These are phyloP conservation scores for Vitis hybrid DNA, from an alignment of 177 flowering plant genomes.

Conservation along the genomic window DNA sequence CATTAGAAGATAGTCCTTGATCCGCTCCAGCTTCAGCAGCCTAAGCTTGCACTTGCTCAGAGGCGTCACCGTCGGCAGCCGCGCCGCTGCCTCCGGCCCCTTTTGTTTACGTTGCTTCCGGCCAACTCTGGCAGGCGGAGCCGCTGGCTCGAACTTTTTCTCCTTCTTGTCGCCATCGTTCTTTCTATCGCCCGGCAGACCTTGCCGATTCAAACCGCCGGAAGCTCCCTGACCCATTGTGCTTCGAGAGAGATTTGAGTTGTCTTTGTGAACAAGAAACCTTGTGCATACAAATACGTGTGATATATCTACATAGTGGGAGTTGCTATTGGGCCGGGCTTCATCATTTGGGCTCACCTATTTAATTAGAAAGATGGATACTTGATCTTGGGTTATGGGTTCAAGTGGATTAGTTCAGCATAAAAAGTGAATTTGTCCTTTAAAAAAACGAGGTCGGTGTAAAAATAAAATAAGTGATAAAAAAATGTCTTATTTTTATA, in stretches of 20 bases:
- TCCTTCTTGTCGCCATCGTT: conserved; percentile 56
- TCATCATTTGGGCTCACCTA: too few species aligned
- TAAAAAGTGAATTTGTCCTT: too few species aligned
- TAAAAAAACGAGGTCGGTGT: too few species aligned
- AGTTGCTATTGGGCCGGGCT: too few species aligned
- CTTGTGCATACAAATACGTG: too few species aligned
- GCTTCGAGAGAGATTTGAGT: not conserved
- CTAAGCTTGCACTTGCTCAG: conserved; percentile 53
- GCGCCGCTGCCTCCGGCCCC: conserved; percentile 61
- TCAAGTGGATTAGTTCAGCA: too few species aligned
- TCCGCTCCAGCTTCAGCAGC: conserved; percentile 50
- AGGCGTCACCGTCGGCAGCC: conserved; percentile 58
- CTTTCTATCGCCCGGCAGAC: conserved; percentile 42
- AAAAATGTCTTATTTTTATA: too few species aligned
- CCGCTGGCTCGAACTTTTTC: conserved; percentile 59
- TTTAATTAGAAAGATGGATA: too few species aligned
- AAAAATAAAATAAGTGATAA: too few species aligned
- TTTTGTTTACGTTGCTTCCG: conserved; percentile 59
- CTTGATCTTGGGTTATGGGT: too few species aligned
- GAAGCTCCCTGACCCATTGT: conserved; percentile 57
- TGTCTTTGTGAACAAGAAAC: conserved; percentile 7
- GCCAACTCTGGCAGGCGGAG: conserved; percentile 59
- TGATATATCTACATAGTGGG: too few species aligned
- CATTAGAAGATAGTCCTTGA: conserved; percentile 67
- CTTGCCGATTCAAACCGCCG: conserved; percentile 49